phyloP scores from a whole-genome alignment of 176 grass and related monocot genomes.

The Hordeum marinum region DNA sequence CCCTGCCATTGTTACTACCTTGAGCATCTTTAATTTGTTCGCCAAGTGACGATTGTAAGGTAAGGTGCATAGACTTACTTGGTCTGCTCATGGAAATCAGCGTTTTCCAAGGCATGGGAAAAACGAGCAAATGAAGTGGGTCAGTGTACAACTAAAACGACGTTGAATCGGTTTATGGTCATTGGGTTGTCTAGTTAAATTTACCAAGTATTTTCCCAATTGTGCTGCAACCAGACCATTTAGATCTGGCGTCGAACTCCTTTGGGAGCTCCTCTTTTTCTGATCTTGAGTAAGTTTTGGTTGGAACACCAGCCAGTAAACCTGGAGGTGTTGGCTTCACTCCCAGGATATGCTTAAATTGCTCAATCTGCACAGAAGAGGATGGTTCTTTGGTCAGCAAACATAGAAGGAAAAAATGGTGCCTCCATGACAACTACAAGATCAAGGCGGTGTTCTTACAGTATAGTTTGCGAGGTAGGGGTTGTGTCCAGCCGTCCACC shows the following conservation, averaged over 20 bases:
- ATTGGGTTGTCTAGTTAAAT: not conserved
- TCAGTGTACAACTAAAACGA: not conserved
- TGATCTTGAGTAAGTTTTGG: slow-evolving; percentile 43
- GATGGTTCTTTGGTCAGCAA: not conserved
- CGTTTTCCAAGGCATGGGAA: not conserved
- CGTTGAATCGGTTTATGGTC: not conserved
- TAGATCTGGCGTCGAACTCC: slow-evolving; percentile 71
- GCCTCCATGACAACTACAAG: not conserved
- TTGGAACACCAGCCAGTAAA: slow-evolving; percentile 39
- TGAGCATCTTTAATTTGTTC: not conserved
- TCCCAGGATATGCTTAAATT: slow-evolving; percentile 89
- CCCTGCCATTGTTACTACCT: slow-evolving; percentile 44
- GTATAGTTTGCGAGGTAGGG: slow-evolving; percentile 69
- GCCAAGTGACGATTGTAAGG: not conserved
- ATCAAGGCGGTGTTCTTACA: slow-evolving; percentile 25
- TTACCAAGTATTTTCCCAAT: slow-evolving; percentile 84
- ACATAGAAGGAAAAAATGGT: not conserved
- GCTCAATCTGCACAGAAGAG: slow-evolving; percentile 31
- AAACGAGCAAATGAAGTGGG: not conserved
- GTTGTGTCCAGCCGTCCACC: slow-evolving; percentile 71
- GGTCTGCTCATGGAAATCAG: slow-evolving; percentile 49
- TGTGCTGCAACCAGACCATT: slow-evolving; percentile 76
- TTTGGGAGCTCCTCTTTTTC: slow-evolving; percentile 42
- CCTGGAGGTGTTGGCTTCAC: slow-evolving; percentile 51
- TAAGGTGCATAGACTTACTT: slow-evolving; percentile 50